Evolutionary conservation across 2,329 filamentous ascomycete species (phyloP), one percentile per base, ranked within the genome.

Genomic region (Fonsecaea monophora): DNA sequence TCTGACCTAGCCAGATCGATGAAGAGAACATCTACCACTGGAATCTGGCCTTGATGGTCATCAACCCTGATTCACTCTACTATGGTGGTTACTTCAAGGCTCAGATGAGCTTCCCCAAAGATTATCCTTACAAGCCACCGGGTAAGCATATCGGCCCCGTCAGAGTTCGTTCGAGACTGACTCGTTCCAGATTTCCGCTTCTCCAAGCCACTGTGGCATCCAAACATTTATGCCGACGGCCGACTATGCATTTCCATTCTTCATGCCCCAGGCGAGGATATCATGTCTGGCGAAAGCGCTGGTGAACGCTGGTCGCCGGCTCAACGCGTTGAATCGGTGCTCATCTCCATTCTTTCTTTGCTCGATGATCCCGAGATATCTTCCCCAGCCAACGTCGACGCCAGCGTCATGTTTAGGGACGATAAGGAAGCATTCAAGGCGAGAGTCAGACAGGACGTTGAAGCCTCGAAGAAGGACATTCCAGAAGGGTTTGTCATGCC

Each of bases 161-260:
- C 25, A 21, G 15, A 32, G 30, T 50, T 32, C 57, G 45, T 15
- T 10, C 21, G 18, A 56, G 9, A 32, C 68, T 70, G 45, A 72
- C 65, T 15, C 38, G 7, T 35, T 54, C 21, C 71, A 84, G 90
- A 90, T 64, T 98, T 99, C 83, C 89, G 90, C 70, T 98, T 99
- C 81, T 78, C 88, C 18, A 86, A 85, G 38, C 88, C 91, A 15
- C 89, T 98, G 69, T 92, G 88, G 81, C 94, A 99, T 78, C 94
- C 94, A 2, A 99, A 99, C 78, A 89, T 99, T 75, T 98, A 98
- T 81, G 81, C 88, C 5, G 92, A 97, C 77, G 94, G 94, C 74
- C 90, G 90, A 72, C 86, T 98, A 53, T 98, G 95, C 83, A 98
- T 99, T 77, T 97, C 94, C 54, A 99, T 99, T 74, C 88, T 99